These are phyloP conservation scores for Cytospora mali DNA, from an alignment of 2,329 filamentous ascomycete genomes.

Conservation along the genomic window DNA sequence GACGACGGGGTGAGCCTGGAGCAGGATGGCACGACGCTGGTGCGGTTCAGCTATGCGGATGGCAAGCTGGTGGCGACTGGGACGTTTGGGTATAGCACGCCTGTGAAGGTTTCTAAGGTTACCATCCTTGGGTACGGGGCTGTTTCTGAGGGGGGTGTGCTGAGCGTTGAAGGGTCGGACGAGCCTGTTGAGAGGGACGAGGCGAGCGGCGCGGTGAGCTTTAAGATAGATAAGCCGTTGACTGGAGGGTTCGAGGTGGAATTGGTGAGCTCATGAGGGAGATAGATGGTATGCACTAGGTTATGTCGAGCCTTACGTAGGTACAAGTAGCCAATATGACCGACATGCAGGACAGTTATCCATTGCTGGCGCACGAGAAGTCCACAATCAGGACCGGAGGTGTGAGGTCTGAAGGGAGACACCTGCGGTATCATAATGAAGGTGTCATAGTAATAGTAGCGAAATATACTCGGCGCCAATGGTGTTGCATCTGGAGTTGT, in stretches of 20 bases:
- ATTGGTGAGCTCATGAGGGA: constrained; percentile 3
- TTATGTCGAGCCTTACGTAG: not conserved
- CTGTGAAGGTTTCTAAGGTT: constrained; percentile 49
- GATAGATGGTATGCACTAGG: not conserved
- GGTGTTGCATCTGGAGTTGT: too few relatives aligned
- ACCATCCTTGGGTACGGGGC: constrained; percentile 48
- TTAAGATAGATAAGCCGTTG: constrained; percentile 16
- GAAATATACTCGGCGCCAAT: too few relatives aligned
- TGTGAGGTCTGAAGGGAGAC: too few relatives aligned
- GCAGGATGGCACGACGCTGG: constrained; percentile 57
- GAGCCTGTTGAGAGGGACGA: constrained; percentile 8
- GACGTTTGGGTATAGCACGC: constrained; percentile 54
- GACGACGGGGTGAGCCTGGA: constrained; percentile 74
- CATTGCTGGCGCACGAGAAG: too few relatives aligned
- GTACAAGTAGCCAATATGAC: not conserved
- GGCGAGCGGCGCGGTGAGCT: constrained; percentile 21
- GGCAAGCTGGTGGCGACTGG: constrained; percentile 56
- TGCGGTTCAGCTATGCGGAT: constrained; percentile 61
- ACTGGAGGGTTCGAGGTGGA: constrained; percentile 15
- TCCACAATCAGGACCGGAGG: too few relatives aligned
- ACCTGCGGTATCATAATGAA: too few relatives aligned
- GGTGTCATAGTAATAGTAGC: too few relatives aligned
- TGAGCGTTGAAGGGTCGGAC: not conserved
- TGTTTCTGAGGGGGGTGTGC: not conserved
- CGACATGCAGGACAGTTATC: not conserved